Base-by-base conservation (phyloP, 1,139 yeast species). In the Saccharomyces hybrid region DNA sequence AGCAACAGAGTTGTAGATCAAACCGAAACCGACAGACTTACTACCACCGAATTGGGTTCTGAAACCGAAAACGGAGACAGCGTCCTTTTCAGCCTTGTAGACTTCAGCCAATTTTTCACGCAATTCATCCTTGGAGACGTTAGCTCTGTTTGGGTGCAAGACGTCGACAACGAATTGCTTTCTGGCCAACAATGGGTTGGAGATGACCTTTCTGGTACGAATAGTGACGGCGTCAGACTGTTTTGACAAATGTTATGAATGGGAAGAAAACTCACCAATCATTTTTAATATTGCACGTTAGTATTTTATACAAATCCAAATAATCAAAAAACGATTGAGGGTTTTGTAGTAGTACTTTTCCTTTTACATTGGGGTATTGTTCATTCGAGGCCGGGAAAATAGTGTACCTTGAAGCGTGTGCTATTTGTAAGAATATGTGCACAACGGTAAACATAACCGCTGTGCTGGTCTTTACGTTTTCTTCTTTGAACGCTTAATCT, bases 1-100 rank as follows among this genome's bases (percentile, higher is more conserved):
- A 72, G 95, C 97, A 73, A 83, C 90, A 71, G 96, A 88, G 86
- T 89, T 95, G 93, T 93, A 93, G 75, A 93, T 87, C 76, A 93
- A 85, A 79, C 98, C 99, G 81, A 93, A 93, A 76, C 99, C 99
- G 68, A 96, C 86, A 68, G 99, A 89, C 81, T 89, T 91, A 74
- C 97, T 96, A 80, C 99, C 99, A 88, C 99, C 99, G 78, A 83
- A 93, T 80, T 89, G 95, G 72, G 99, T 93, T 85, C 96, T 88
- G 95, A 93, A 88, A 76, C 98, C 98, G 76, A 93, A 93, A 69
- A 93, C 99, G 66, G 98, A 90, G 68, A 93, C 96, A 73, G 96
- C 88, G 73, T 93, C 97, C 83, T 91, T 91, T 76, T 91, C 98
- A 75, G 95, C 83, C 85, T 90, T 91, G 96, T 93, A 93, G 75